Conservation (phyloP, 2,329 filamentous ascomycete species). For the Periconia digitata region DNA sequence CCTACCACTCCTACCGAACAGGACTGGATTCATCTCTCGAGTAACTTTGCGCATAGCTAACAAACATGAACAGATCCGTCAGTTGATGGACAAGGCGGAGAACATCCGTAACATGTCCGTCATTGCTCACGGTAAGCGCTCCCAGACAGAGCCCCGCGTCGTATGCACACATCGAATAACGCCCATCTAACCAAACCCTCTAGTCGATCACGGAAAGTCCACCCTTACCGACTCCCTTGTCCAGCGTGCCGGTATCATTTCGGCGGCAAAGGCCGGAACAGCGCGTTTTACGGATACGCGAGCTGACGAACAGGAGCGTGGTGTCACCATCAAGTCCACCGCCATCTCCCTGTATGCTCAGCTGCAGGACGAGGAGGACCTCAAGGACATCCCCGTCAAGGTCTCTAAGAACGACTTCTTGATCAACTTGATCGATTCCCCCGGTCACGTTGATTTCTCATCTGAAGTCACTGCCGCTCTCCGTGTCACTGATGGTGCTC, state of each 20-base stretch:
- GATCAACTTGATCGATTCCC: conserved; percentile 99
- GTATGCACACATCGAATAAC: conserved; percentile 9
- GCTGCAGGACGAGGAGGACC: conserved; percentile 77
- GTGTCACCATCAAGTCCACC: conserved; percentile 99
- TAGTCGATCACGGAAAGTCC: conserved; percentile 99
- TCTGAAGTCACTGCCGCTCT: conserved; percentile 99
- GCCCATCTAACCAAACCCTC: conserved; percentile 26
- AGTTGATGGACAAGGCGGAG: conserved; percentile 75
- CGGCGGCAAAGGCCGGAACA: conserved; percentile 94
- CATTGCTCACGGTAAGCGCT: conserved; percentile 83
- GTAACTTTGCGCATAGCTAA: conserved; percentile 24
- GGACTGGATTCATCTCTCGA: conserved; percentile 7
- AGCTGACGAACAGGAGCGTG: conserved; percentile 97
- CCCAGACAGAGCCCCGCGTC: conserved; percentile 14
- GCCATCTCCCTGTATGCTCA: conserved; percentile 97
- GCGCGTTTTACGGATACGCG: conserved; percentile 96
- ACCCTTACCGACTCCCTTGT: conserved; percentile 99
- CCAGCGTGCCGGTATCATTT: conserved; percentile 99
- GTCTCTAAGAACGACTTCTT: conserved; percentile 94
- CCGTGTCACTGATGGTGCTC: conserved; percentile 98
- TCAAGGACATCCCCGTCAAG: conserved; percentile 93
- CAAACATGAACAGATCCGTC: conserved; percentile 62
- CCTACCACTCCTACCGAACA: background rate
- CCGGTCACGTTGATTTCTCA: conserved; percentile 99
- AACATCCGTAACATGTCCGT: conserved; percentile 97